These are phyloP conservation scores for Leptographium wingfieldii DNA, from an alignment of 2,329 filamentous ascomycete genomes.

Conservation along the genomic window DNA sequence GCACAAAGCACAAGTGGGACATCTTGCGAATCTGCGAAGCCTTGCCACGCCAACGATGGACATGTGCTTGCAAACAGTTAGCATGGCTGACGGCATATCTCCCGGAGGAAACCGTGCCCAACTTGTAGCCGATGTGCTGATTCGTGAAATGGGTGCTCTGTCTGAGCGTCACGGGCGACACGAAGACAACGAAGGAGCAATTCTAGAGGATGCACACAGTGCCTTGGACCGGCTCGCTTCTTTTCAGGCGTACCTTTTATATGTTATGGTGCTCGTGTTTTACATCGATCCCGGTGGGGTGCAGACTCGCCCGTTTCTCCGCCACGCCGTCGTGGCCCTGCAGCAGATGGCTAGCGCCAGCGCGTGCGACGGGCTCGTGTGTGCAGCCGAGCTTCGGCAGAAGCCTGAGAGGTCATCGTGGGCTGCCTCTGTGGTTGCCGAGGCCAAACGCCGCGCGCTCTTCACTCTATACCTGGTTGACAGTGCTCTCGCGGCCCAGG, in stretches of 20 bases:
- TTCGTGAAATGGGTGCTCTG: constrained; percentile 29
- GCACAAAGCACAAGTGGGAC: constrained; percentile 23
- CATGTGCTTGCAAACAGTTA: not conserved
- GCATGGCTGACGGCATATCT: constrained; percentile 16
- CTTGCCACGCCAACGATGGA: not conserved
- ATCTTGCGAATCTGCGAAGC: not conserved
- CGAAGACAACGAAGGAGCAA: not conserved
- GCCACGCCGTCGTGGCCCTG: constrained; percentile 33
- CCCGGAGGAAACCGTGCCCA: constrained; percentile 12
- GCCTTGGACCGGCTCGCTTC: constrained; percentile 24
- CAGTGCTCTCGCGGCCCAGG: constrained; percentile 30
- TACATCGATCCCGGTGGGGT: not conserved
- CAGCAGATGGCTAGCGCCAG: constrained; percentile 34
- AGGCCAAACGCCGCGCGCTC: constrained; percentile 38
- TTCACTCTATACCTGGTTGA: constrained; percentile 42
- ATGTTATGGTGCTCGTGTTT: constrained; percentile 24
- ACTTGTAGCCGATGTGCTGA: constrained; percentile 17
- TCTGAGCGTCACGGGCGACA: constrained; percentile 4
- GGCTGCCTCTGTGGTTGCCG: constrained; percentile 40
- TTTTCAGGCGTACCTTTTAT: constrained; percentile 43
- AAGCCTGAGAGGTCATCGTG: constrained; percentile 26
- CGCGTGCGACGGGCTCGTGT: constrained; percentile 28
- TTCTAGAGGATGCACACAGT: constrained; percentile 7
- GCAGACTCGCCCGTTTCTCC: constrained; percentile 17
- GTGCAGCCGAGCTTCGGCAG: constrained; percentile 22